Evolutionary conservation across 1,139 yeast species (phyloP).

Genomic region (Pichia cactophila): DNA sequence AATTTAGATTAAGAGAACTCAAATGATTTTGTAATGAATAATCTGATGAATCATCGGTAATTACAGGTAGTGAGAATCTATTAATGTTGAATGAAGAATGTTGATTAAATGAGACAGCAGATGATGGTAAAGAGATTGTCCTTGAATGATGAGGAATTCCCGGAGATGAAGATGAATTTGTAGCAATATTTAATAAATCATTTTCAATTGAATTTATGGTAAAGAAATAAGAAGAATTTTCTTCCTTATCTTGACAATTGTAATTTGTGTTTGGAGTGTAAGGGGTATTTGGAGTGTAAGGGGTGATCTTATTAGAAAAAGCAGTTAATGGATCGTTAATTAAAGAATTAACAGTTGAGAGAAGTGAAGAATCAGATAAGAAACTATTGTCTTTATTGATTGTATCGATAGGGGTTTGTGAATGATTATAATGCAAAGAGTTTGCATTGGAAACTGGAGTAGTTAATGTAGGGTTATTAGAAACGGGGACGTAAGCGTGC

Average conservation of each 20-base stretch:
- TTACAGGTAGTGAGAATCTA: conserved; percentile 9
- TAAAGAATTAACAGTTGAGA: no score
- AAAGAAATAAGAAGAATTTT: no score
- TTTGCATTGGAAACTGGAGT: neutral
- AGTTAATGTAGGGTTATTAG: neutral
- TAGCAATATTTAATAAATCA: neutral
- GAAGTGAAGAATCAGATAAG: no score
- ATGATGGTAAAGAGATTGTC: neutral
- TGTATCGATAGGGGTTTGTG: no score
- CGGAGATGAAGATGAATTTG: neutral
- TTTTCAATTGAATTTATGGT: neutral
- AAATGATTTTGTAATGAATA: neutral
- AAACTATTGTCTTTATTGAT: no score
- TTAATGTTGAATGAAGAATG: conserved; percentile 3
- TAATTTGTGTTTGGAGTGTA: no score
- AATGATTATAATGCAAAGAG: no score
- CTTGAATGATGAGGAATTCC: neutral
- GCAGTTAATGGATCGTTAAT: neutral
- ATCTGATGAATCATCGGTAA: neutral
- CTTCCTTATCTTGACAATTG: no score
- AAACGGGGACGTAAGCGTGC: no score
- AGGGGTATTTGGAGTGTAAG: conserved; percentile 1
- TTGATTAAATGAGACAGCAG: neutral
- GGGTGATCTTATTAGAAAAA: conserved; percentile 1
- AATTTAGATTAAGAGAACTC: neutral